Evolutionary conservation across 1,139 yeast genomes (phyloP).

Genomic region (Kurtzmaniella quercitrusa): DNA sequence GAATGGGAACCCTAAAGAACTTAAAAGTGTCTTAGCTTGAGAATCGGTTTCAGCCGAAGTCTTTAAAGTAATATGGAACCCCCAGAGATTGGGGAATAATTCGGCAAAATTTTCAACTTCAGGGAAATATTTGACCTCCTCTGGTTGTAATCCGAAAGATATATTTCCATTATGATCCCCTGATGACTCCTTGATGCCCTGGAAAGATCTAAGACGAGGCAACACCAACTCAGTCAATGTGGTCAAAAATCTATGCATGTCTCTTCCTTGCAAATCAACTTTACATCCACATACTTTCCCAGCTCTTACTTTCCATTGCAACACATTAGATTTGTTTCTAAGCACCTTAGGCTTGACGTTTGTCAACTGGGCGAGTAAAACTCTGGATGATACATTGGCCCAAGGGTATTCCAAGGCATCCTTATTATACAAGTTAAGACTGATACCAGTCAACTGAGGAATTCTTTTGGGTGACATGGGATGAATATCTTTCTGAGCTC

Average conservation of each 20-base stretch:
- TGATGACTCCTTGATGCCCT: constrained; percentile 67
- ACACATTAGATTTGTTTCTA: constrained; percentile 74
- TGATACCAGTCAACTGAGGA: constrained; percentile 64
- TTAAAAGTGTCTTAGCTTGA: constrained; percentile 83
- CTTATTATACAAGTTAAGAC: constrained; percentile 72
- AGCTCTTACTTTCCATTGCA: constrained; percentile 81
- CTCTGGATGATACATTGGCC: constrained; percentile 70
- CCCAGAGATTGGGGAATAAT: constrained; percentile 82
- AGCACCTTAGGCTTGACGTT: constrained; percentile 78
- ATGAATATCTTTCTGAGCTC: constrained; percentile 68
- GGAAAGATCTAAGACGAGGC: constrained; percentile 87
- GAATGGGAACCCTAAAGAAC: constrained; percentile 84
- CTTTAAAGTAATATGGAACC: constrained; percentile 79
- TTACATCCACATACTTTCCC: constrained; percentile 94
- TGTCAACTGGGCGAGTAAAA: constrained; percentile 89
- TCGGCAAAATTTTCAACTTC: constrained; percentile 91
- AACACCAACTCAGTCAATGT: constrained; percentile 89
- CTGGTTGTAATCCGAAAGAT: constrained; percentile 76
- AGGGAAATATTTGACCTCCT: constrained; percentile 80
- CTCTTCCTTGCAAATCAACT: constrained; percentile 70
- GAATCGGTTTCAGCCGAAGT: constrained; percentile 89
- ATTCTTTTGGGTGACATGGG: constrained; percentile 64
- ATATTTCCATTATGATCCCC: constrained; percentile 89
- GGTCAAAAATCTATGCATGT: constrained; percentile 79
- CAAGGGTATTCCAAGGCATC: constrained; percentile 72